Conservation (phyloP, 2,329 filamentous ascomycete genomes). For the Diplodia mutila region DNA sequence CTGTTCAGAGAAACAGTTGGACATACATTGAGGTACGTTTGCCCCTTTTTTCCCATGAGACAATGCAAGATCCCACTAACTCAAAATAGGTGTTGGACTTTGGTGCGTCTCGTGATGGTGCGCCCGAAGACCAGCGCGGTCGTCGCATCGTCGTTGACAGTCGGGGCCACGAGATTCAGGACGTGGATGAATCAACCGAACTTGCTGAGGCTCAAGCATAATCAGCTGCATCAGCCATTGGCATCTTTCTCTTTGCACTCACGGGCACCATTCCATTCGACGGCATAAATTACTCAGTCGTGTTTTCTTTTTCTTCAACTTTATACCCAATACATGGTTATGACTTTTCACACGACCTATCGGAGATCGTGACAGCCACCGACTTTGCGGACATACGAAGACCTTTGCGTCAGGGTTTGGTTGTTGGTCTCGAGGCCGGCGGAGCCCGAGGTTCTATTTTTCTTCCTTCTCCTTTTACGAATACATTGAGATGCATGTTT, state of each 20-base stretch:
- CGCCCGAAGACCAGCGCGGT: slow-evolving; percentile 75
- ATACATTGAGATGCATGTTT: slow-evolving; percentile 2
- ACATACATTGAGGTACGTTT: slow-evolving; percentile 90
- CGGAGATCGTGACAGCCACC: neutral
- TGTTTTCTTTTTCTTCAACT: slow-evolving; percentile 14
- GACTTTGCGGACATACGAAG: neutral
- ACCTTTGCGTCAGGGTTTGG: neutral
- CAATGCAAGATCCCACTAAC: slow-evolving; percentile 40
- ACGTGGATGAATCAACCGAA: slow-evolving; percentile 35
- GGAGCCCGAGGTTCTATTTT: neutral
- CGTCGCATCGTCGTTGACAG: slow-evolving; percentile 67
- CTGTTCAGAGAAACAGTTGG: slow-evolving; percentile 87
- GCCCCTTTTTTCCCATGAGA: slow-evolving; percentile 26
- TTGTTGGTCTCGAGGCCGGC: neutral
- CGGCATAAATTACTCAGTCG: neutral
- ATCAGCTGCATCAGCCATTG: neutral
- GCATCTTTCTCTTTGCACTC: neutral
- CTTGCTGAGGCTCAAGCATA: neutral
- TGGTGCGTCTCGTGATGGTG: slow-evolving; percentile 87
- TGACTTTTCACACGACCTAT: slow-evolving; percentile 7
- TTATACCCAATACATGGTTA: slow-evolving; percentile 23
- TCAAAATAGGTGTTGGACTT: slow-evolving; percentile 85
- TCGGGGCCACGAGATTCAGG: slow-evolving; percentile 43
- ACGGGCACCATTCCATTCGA: neutral
- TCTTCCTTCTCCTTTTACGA: neutral